Base-by-base conservation (phyloP, 495 filamentous ascomycete species). In the Podospora sp. region DNA sequence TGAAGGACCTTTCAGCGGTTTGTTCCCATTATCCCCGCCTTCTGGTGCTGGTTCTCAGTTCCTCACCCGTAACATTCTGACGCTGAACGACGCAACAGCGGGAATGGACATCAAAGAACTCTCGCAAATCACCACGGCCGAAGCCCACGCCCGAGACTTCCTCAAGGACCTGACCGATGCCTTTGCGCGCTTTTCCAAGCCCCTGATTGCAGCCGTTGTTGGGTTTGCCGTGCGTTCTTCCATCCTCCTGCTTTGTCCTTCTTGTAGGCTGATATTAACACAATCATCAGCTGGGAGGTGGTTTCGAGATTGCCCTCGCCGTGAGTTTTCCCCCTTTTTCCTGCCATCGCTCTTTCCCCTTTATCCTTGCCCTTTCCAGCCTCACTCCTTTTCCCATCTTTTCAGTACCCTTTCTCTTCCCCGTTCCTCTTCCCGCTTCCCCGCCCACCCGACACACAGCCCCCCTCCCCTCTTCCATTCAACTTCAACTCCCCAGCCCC, bases 101-200 rank as follows among this genome's bases (percentile, higher is more conserved):
- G 79, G 80, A 24, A 75, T 75, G 20, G 79, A 82, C 64, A 71
- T 82, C 36, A 73, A 69, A 27, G 77, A 81, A 59, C 66, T 82
- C 21, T 65, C 69, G 1, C 57, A 72, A 29, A 68, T 81, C 24
- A 66, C 73, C 16, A 76, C 77, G 0, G 55, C 65, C 22, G 68
- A 72, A 49, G 79, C 76, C 1, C 70, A 74, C 35, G 53, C 60
- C n/a, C 68, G 62, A 9, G 63, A 59, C 22, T 83, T 75, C 58
- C 73, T 83, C 20, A 18, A 77, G 60, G 74, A 80, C 65, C 68
- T 81, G 58, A 73, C 68, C 24, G 56, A 72, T 25, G 77, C 69
- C n/a, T 71, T 81, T 59, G 69, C 67, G 25, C 9, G 21, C 22
- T 69, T 75, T 49, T 71, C 68, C 2, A 79, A 79, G 40, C 77